phyloP scores from a whole-genome alignment of 2,329 filamentous ascomycete species.

The Diaporthe citrichinensis region DNA sequence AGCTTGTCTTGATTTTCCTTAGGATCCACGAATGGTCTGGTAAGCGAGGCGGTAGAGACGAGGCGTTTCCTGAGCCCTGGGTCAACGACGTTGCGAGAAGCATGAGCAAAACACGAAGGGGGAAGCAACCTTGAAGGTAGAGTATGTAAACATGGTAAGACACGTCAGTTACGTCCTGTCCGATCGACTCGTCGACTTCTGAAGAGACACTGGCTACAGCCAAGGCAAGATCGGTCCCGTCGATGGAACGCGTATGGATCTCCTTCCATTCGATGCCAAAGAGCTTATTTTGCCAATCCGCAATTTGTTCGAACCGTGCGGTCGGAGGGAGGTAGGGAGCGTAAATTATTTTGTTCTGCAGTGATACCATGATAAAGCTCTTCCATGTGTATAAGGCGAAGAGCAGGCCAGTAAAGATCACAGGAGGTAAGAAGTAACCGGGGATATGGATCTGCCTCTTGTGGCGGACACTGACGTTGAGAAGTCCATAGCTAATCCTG shows the following conservation, averaged over 20 bases:
- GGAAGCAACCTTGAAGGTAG: conserved; percentile 66
- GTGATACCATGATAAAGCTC: conserved; percentile 80
- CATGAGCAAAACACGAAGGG: too few relatives aligned
- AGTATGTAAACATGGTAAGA: conserved; percentile 63
- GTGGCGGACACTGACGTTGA: conserved; percentile 31
- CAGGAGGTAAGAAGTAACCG: conserved; percentile 72
- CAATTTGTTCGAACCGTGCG: conserved; percentile 75
- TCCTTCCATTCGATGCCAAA: conserved; percentile 77
- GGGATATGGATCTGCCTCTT: conserved; percentile 53
- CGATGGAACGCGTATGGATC: conserved; percentile 69
- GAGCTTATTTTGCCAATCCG: conserved; percentile 73
- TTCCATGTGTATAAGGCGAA: conserved; percentile 76
- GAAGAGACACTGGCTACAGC: conserved; percentile 64
- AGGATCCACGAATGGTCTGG: conserved; percentile 69
- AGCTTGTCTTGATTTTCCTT: conserved; percentile 57
- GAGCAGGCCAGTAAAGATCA: conserved; percentile 76
- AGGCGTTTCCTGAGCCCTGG: conserved; percentile 66
- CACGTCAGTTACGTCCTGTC: not conserved
- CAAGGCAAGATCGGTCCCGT: conserved; percentile 76
- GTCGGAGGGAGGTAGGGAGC: conserved; percentile 83
- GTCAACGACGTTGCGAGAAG: not conserved
- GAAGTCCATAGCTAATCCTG: conserved; percentile 27
- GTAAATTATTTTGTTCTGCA: conserved; percentile 88
- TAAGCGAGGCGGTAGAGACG: conserved; percentile 69
- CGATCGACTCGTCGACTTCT: conserved; percentile 10